Conservation (phyloP, 495 filamentous ascomycete genomes). For the Lasiosphaeria miniovina region DNA sequence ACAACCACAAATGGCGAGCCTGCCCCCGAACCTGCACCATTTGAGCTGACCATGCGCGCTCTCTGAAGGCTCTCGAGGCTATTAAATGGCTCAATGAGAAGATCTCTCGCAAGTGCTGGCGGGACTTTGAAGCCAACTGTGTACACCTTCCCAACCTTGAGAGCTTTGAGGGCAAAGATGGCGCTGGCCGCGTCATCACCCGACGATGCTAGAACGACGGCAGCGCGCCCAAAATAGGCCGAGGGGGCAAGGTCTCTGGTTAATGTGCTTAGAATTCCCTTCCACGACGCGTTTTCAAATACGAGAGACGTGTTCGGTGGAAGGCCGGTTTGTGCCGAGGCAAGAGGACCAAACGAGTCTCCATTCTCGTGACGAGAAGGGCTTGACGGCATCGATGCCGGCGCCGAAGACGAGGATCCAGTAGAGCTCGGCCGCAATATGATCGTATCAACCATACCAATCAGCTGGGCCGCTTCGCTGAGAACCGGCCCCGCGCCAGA, state of each 20-base stretch:
- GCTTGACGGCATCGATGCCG: conserved; percentile 38
- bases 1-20: conserved; percentile 76
- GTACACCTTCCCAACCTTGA: conserved; percentile 76
- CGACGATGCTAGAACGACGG: conserved; percentile 65
- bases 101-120: conserved; percentile 56
- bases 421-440: conserved; percentile 51
- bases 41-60: conserved; percentile 45
- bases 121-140: conserved; percentile 77
- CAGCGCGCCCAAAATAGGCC: conserved; percentile 70
- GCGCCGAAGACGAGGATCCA: conserved; percentile 32
- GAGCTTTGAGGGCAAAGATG: conserved; percentile 70
- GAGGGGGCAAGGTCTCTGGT: conserved; percentile 78
- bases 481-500: conserved; percentile 59
- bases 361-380: conserved; percentile 32
- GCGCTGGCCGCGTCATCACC: conserved; percentile 69
- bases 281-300: conserved; percentile 80
- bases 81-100: conserved; percentile 66
- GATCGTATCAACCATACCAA: conserved; percentile 78
- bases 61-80: conserved; percentile 74
- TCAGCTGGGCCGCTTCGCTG: conserved; percentile 69
- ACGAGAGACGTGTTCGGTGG: conserved; percentile 50
- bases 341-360: conserved; percentile 20
- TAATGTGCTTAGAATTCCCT: conserved; percentile 74
- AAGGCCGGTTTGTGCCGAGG: conserved; percentile 28
- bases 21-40: conserved; percentile 26